These are phyloP conservation scores for Saccharomycopsis selenospora DNA, from an alignment of 805 yeast species.

Conservation along the genomic window DNA sequence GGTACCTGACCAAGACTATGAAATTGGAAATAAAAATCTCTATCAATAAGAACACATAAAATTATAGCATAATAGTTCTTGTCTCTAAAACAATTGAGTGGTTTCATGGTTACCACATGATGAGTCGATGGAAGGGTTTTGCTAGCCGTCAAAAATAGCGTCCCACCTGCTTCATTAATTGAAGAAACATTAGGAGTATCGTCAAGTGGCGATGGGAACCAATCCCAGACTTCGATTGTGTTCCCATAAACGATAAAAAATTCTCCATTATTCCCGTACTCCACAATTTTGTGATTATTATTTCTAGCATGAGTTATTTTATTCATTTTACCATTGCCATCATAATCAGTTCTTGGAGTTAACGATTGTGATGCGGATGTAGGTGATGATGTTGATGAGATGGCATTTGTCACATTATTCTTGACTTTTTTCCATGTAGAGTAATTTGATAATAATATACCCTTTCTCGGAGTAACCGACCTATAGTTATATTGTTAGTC, in stretches of 20 bases:
- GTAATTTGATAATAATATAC: slow-evolving; percentile 18
- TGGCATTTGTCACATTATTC: slow-evolving; percentile 8
- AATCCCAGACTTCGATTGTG: slow-evolving; percentile 35
- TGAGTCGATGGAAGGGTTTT: background rate
- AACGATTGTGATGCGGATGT: background rate
- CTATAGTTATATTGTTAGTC: slow-evolving; percentile 17
- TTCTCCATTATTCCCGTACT: slow-evolving; percentile 35
- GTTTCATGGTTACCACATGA: slow-evolving; percentile 21
- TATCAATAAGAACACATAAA: slow-evolving; percentile 9
- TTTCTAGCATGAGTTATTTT: background rate
- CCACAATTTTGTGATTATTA: slow-evolving; percentile 20
- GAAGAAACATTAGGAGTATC: background rate
- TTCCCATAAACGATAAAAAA: slow-evolving; percentile 27
- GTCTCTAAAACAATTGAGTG: slow-evolving; percentile 25
- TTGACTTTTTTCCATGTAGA: slow-evolving; percentile 28
- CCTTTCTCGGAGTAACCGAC: slow-evolving; percentile 24
- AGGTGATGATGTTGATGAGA: slow-evolving; percentile 10
- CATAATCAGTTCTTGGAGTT: background rate
- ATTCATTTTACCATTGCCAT: background rate
- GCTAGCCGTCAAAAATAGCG: slow-evolving; percentile 28
- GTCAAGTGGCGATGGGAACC: slow-evolving; percentile 27
- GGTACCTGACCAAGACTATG: slow-evolving; percentile 11
- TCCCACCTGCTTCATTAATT: slow-evolving; percentile 18
- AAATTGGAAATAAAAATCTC: slow-evolving; percentile 17
- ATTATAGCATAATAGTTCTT: slow-evolving; percentile 24